These are phyloP conservation scores for Murraya paniculata DNA, from an alignment of 345 rosid genomes.

Conservation along the genomic window DNA sequence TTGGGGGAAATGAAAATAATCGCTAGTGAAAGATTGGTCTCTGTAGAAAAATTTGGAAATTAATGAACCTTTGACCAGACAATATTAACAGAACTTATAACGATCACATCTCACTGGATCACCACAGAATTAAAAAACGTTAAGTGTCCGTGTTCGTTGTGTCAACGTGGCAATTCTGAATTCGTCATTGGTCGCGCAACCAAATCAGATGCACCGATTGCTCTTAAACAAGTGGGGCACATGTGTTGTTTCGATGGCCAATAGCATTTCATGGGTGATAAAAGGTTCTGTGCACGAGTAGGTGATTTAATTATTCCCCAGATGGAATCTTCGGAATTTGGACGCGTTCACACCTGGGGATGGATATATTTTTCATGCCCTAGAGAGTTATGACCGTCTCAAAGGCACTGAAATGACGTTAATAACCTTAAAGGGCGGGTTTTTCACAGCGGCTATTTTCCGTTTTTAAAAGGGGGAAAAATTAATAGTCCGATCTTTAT, in stretches of 20 bases:
- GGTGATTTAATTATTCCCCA: slow-evolving; percentile 3
- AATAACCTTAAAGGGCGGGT: not conserved
- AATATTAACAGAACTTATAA: no score
- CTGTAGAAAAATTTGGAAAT: no score
- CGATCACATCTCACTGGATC: no score
- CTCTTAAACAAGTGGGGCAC: not conserved
- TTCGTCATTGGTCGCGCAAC: not conserved
- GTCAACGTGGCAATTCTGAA: not conserved
- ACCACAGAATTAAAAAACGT: no score
- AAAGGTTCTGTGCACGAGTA: not conserved
- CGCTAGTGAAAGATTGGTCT: no score
- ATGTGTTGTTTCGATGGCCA: not conserved
- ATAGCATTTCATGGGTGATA: slow-evolving; percentile 7
- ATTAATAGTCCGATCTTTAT: not conserved
- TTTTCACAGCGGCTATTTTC: not conserved
- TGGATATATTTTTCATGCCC: not conserved
- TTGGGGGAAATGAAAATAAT: no score
- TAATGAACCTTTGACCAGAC: no score
- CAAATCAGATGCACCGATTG: not conserved
- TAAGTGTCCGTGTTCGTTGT: no score
- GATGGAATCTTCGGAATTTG: slow-evolving; percentile 33
- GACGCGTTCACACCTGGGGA: slow-evolving; percentile 42
- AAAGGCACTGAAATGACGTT: not conserved
- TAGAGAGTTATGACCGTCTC: not conserved
- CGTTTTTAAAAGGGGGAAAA: no score